Evolutionary conservation across 2,329 filamentous ascomycete species (phyloP).

Genomic region (Alternaria panax): DNA sequence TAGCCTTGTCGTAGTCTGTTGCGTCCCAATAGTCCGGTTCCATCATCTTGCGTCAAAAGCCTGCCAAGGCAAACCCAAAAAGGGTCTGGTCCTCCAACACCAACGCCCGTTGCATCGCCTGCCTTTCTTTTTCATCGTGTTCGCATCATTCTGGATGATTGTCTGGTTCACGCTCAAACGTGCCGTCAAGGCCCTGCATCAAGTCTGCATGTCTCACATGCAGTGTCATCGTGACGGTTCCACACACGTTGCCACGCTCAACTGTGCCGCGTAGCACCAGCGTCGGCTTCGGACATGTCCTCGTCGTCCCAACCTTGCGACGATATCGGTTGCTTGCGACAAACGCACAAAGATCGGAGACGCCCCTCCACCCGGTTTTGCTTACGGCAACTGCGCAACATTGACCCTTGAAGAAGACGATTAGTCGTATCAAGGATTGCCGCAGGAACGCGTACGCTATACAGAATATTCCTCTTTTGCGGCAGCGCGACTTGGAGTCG

Average conservation of each 20-base stretch:
- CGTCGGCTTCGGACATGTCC: not conserved
- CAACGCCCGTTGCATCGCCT: conserved; percentile 6
- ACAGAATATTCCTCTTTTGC: not conserved
- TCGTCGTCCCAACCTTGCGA: conserved; percentile 9
- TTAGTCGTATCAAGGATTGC: not conserved
- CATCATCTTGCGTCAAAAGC: conserved; percentile 2
- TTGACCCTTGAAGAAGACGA: not conserved
- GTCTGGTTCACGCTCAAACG: conserved; percentile 1
- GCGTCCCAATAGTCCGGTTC: not conserved
- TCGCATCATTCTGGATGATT: not conserved
- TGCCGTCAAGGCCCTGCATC: conserved; percentile 1
- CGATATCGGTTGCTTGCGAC: not conserved
- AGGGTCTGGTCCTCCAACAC: conserved; percentile 1
- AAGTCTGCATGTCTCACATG: conserved; percentile 1
- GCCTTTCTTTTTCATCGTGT: conserved; percentile 1
- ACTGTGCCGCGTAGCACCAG: conserved; percentile 12
- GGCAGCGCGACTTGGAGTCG: not conserved
- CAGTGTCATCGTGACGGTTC: conserved; percentile 4
- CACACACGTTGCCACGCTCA: conserved; percentile 6
- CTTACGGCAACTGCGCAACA: not conserved
- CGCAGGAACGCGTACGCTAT: not conserved
- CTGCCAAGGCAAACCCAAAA: not conserved
- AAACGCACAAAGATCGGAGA: not conserved
- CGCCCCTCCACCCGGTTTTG: not conserved
- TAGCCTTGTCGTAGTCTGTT: conserved; percentile 1